These are phyloP conservation scores for Cystobasidiaceae sp. DNA, from an alignment of 1,284 basidiomycete genomes.

Conservation along the genomic window DNA sequence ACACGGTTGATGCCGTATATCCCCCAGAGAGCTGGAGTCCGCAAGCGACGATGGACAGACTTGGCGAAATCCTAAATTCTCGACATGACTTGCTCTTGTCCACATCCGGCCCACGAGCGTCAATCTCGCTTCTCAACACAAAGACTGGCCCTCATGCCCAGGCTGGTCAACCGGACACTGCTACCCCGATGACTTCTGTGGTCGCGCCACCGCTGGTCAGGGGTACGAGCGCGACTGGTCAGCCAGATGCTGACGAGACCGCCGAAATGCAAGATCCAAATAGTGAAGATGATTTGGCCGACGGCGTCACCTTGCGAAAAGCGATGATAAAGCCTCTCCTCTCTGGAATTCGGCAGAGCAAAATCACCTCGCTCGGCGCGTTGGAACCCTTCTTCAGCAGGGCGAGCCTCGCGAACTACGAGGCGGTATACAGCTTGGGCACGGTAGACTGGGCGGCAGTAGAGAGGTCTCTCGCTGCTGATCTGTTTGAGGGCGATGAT, in stretches of 20 bases:
- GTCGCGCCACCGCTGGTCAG: no score
- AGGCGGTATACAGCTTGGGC: constrained; percentile 71
- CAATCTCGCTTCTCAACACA: not conserved
- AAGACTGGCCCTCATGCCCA: no score
- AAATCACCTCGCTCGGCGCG: constrained; percentile 74
- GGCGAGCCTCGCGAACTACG: constrained; percentile 80
- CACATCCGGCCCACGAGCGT: not conserved
- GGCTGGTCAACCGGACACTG: no score
- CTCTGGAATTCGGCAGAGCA: constrained; percentile 53
- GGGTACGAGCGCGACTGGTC: no score
- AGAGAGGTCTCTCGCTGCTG: constrained; percentile 68
- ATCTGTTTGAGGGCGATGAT: constrained; percentile 68
- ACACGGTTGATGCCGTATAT: constrained; percentile 92
- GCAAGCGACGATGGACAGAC: constrained; percentile 81
- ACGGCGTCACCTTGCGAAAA: no score
- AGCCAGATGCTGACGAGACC: no score
- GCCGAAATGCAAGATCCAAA: no score
- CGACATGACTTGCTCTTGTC: constrained; percentile 3
- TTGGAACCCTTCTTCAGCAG: constrained; percentile 79
- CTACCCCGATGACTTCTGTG: no score
- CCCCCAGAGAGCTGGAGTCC: constrained; percentile 75
- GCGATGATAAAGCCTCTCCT: constrained; percentile 56
- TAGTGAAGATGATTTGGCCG: no score
- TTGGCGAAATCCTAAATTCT: constrained; percentile 63
- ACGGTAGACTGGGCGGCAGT: constrained; percentile 78